Evolutionary conservation across 1,284 basidiomycete species (phyloP).

Genomic region (Ceratobasidium sp.): DNA sequence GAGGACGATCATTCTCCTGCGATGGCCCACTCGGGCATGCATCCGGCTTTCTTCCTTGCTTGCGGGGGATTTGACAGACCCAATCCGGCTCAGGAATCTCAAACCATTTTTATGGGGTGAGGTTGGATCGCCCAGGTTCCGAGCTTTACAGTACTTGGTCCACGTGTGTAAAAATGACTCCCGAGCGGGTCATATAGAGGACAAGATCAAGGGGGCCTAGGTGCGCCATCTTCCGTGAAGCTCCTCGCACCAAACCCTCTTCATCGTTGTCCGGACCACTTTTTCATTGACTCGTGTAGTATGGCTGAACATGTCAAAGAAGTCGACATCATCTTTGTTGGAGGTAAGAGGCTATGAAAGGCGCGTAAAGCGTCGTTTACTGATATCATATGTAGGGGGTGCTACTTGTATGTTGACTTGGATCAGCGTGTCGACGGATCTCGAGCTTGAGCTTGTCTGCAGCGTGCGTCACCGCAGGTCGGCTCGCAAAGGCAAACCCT

Average conservation of each 20-base stretch:
- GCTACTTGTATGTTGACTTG: slow-evolving; percentile 22
- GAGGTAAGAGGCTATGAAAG: slow-evolving; percentile 8
- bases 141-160: too few species aligned
- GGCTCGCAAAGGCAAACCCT: slow-evolving; percentile 30
- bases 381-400: slow-evolving; percentile 10
- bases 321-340: slow-evolving; percentile 36
- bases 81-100: too few species aligned
- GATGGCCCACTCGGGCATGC: too few species aligned
- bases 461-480: slow-evolving; percentile 40
- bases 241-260: not conserved
- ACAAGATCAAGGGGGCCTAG: too few species aligned
- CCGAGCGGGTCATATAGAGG: too few species aligned
- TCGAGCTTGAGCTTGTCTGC: not conserved
- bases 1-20: too few species aligned
- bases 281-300: not conserved
- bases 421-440: not conserved
- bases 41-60: too few species aligned
- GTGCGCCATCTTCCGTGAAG: too few species aligned
- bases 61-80: too few species aligned
- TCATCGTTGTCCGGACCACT: not conserved
- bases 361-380: not conserved
- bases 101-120: too few species aligned
- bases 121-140: too few species aligned
- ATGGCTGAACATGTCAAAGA: slow-evolving; percentile 27
- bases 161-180: too few species aligned